phyloP scores from a whole-genome alignment of 148 eudicot species.

The Silene latifolia region DNA sequence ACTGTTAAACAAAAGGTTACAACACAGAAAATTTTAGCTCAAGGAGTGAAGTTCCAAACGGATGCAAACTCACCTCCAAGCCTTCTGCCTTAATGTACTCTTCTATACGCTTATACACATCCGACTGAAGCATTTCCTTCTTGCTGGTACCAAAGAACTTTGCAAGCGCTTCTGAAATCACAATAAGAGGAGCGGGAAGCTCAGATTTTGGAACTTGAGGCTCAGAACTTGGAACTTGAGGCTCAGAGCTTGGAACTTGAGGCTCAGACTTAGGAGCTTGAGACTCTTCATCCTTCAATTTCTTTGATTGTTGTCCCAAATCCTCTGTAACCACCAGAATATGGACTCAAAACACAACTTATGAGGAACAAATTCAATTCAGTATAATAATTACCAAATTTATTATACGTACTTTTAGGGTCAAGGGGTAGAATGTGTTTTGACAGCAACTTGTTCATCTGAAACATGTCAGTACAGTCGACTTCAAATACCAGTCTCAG shows the following conservation, averaged over 20 bases:
- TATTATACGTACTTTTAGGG: slow-evolving; percentile 25
- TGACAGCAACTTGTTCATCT: slow-evolving; percentile 45
- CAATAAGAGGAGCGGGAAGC: background rate
- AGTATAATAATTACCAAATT: background rate
- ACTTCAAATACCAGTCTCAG: slow-evolving; percentile 36
- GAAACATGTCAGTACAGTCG: slow-evolving; percentile 44
- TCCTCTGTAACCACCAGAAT: slow-evolving; percentile 25
- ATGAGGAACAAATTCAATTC: background rate
- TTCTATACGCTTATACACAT: slow-evolving; percentile 26
- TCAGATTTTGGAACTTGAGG: slow-evolving; percentile 14
- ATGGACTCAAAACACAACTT: too few species aligned
- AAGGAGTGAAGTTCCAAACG: too few species aligned
- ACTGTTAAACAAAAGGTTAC: too few species aligned
- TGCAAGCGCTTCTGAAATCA: slow-evolving; percentile 41
- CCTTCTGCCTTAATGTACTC: slow-evolving; percentile 36
- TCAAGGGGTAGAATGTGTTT: slow-evolving; percentile 37
- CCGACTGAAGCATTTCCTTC: slow-evolving; percentile 36
- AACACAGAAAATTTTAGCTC: too few species aligned
- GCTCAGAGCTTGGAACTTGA: too few species aligned
- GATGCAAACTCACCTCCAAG: slow-evolving; percentile 32
- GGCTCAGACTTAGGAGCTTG: too few species aligned
- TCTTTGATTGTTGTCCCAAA: slow-evolving; percentile 16
- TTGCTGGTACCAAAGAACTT: slow-evolving; percentile 32
- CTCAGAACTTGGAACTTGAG: too few species aligned
- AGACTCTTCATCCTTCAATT: slow-evolving; percentile 23